Base-by-base conservation (phyloP, 192 early-diverging fungal genomes). In the Lobulomyces angularis region DNA sequence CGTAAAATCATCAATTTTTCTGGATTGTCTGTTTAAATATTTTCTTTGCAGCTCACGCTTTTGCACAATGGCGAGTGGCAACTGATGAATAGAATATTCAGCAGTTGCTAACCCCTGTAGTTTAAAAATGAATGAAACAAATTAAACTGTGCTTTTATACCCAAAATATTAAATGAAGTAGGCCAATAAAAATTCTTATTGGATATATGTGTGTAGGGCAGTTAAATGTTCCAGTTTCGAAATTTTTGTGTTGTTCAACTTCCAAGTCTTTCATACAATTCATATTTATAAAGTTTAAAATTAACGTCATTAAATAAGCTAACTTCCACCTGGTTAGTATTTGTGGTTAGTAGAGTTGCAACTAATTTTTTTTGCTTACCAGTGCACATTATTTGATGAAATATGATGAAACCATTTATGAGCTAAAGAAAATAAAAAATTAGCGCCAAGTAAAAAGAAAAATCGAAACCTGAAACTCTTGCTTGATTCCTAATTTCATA, bases 401-500 rank as follows among this genome's bases (percentile, higher is more conserved):
- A 26, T 48, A 45, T 55, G 38, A 7, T 25, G 33, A 37, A 3
- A 21, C 26, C 11, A 43, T 9, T 41, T 45, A 16, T 14, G 4
- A 14, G 44, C 3, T 4, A 43, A 12, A 4, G 12, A 22, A 16
- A 3, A 14, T 5, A 45, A 45, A 5, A 44, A 40, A 41, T 41
- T 12, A 22, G 4, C 14, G n/a, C 3, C 3, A 4, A 20, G 35
- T 37, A 8, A 20, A 3, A 8, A 37, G 19, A 18, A 37, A 8
- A 8, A 18, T 7, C 18, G 16, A 17, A 32, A 54, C 58, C 48
- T 27, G 57, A 51, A 4, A 60, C 53, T 3, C 14, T 17, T 2
- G 53, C 32, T 37, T 60, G 58, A 37, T 51, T 58, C 28, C 47
- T 19, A 24, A 60, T 60, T 27, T 60, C 58, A 26, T 51, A 60